Evolutionary conservation across 257 asterid genomes (phyloP), one percentile per base, ranked within the genome.

Genomic region (Parsonsia alboflavescens): DNA sequence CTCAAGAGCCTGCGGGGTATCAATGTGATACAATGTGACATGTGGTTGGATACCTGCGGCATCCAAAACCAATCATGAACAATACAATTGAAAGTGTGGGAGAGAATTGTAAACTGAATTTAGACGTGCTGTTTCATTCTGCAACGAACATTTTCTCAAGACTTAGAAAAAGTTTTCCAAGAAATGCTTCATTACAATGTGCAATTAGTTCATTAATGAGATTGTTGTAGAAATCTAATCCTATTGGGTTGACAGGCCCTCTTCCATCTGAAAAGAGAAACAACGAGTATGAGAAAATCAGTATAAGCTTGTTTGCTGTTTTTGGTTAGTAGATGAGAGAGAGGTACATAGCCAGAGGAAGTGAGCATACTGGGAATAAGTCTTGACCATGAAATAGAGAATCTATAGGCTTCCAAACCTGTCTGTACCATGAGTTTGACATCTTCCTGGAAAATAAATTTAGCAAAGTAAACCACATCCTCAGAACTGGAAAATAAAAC

Each of bases 11-110:
- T 88, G 91, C 0, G 94, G 92, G n/a, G 81, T 66, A 85, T 88
- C 96, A 41, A 65, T 9, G 63, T 88, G 96, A 82, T 78, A 73
- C 96, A 41, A 65, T 9, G 63, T 88, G 96, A 82, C 79, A 73
- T 88, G 92, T 1, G 89, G 90, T 76, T 87, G 83, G 44, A 90
- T 86, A 56, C 96, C 94, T 86, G 75, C 74, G 70, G n/a, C 57
- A 45, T 68, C 15, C 10, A 16, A 68, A 46, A 26, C 1, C 2
- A 68, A 24, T 44, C 19, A 24, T 13, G 6, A 44, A 10, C 33
- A n/a, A 11, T 33, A 33, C 39, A 33, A 1, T 33, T 33, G 39
- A 33, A 33, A 33, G 39, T 33, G 39, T 33, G 39, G 3, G 39
- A 1, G 39, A 33, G 39, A 33, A 33, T 33, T 33, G 39, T 33